Evolutionary conservation across 2,329 filamentous ascomycete species (phyloP).

Genomic region (Hymenoscyphus infarciens): DNA sequence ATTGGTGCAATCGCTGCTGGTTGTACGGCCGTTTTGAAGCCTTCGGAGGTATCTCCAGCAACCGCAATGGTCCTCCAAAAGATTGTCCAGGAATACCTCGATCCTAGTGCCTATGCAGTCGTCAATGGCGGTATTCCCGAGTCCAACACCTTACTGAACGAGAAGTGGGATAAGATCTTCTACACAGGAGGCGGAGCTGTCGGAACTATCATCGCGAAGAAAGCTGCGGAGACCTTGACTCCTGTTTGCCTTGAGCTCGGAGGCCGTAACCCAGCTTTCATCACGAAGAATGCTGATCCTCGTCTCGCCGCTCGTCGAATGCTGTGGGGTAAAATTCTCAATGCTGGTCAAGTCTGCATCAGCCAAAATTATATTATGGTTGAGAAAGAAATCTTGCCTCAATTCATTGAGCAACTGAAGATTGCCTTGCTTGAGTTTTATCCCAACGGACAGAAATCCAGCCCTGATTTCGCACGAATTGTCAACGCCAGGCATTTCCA

Average conservation of each 20-base stretch:
- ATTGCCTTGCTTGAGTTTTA: constrained; percentile 72
- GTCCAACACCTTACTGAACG: constrained; percentile 74
- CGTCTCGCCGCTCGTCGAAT: constrained; percentile 77
- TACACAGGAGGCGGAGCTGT: constrained; percentile 82
- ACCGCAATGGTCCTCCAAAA: constrained; percentile 76
- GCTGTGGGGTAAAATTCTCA: constrained; percentile 83
- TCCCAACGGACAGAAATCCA: constrained; percentile 75
- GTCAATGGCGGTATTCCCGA: constrained; percentile 80
- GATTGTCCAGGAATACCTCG: constrained; percentile 72
- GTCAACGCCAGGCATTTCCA: constrained; percentile 76
- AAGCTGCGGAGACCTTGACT: constrained; percentile 84
- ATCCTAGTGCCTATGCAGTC: constrained; percentile 70
- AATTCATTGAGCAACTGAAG: constrained; percentile 73
- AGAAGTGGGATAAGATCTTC: constrained; percentile 97
- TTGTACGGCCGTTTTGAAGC: constrained; percentile 87
- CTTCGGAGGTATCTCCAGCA: constrained; percentile 75
- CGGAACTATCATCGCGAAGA: constrained; percentile 83
- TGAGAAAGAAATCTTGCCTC: constrained; percentile 67
- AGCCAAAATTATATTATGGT: constrained; percentile 90
- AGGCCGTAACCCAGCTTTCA: constrained; percentile 85
- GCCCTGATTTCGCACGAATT: constrained; percentile 74
- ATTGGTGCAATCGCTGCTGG: constrained; percentile 90
- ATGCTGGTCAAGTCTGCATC: constrained; percentile 88
- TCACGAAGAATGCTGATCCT: constrained; percentile 79
- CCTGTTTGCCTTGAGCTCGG: constrained; percentile 88